Conservation (phyloP, 2,329 filamentous ascomycete genomes). For the Calycina marina region DNA sequence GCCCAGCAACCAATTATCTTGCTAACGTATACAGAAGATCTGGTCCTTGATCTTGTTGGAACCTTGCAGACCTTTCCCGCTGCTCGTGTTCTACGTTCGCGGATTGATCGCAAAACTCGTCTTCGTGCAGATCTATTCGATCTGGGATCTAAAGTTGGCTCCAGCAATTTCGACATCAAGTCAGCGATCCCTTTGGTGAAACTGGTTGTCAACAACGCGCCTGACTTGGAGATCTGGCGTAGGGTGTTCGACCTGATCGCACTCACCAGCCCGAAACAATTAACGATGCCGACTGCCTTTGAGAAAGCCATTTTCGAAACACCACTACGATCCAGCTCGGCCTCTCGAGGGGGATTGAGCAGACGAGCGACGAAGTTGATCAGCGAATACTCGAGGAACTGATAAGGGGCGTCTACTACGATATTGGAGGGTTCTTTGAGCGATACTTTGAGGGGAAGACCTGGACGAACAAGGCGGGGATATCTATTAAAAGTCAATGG, state of each 20-base stretch:
- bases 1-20: slow-evolving; percentile 1
- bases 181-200: slow-evolving; percentile 1
- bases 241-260: slow-evolving; percentile 2
- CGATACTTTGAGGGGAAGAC: slow-evolving; percentile 13
- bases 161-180: slow-evolving; percentile 3
- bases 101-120: slow-evolving; percentile 3
- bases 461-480: slow-evolving; percentile 11
- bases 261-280: slow-evolving; percentile 1
- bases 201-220: slow-evolving; percentile 3
- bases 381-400: slow-evolving; percentile 17
- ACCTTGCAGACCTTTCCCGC: slow-evolving; percentile 4
- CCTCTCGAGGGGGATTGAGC: slow-evolving; percentile 13
- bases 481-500: slow-evolving; percentile 14
- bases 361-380: slow-evolving; percentile 16
- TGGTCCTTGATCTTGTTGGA: slow-evolving; percentile 1
- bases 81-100: slow-evolving; percentile 4
- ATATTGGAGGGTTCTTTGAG: slow-evolving; percentile 14
- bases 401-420: slow-evolving; percentile 11
- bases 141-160: slow-evolving; percentile 4
- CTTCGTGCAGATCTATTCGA: slow-evolving; percentile 3
- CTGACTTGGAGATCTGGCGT: slow-evolving; percentile 2
- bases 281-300: not conserved
- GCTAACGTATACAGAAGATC: slow-evolving; percentile 1
- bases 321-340: too few species aligned
- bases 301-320: too few species aligned